Evolutionary conservation across 768 basidiomycete genomes (phyloP).

Genomic region (Holtermanniella nyarrowii): DNA sequence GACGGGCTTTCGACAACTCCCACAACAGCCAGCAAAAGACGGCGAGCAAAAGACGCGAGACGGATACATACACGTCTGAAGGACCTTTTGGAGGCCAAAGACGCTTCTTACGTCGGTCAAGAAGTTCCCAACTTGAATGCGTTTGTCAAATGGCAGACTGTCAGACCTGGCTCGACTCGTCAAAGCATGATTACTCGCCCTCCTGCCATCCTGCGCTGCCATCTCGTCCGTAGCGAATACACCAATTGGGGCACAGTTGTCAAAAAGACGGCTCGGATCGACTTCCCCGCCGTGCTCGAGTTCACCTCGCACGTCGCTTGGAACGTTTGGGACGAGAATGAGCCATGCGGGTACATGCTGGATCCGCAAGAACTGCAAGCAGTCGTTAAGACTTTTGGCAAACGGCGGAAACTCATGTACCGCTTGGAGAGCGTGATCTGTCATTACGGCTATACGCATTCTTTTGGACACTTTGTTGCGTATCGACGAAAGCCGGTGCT

Average conservation of each 20-base stretch:
- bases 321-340: slow-evolving; percentile 27
- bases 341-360: neutral
- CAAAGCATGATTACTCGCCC: slow-evolving; percentile 49
- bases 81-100: slow-evolving; percentile 57
- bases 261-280: slow-evolving; percentile 72
- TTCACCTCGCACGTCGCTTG: slow-evolving; percentile 56
- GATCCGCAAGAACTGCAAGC: neutral
- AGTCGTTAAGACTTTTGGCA: slow-evolving; percentile 28
- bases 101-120: slow-evolving; percentile 47
- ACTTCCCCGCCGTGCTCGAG: slow-evolving; percentile 81
- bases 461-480: slow-evolving; percentile 89
- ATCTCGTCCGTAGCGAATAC: slow-evolving; percentile 84
- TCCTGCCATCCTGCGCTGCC: slow-evolving; percentile 73
- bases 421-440: slow-evolving; percentile 76
- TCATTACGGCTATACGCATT: slow-evolving; percentile 77
- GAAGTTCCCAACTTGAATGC: too few species aligned
- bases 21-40: slow-evolving; percentile 54
- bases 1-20: slow-evolving; percentile 8
- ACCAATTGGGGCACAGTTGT: slow-evolving; percentile 57
- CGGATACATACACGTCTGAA: slow-evolving; percentile 56
- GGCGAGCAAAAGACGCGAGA: slow-evolving; percentile 59
- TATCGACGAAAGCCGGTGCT: slow-evolving; percentile 64
- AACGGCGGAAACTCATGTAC: slow-evolving; percentile 54
- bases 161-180: slow-evolving; percentile 20
- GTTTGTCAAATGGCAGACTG: slow-evolving; percentile 32